Conservation (phyloP, 768 basidiomycete species). For the Leccinum truebloodii region DNA sequence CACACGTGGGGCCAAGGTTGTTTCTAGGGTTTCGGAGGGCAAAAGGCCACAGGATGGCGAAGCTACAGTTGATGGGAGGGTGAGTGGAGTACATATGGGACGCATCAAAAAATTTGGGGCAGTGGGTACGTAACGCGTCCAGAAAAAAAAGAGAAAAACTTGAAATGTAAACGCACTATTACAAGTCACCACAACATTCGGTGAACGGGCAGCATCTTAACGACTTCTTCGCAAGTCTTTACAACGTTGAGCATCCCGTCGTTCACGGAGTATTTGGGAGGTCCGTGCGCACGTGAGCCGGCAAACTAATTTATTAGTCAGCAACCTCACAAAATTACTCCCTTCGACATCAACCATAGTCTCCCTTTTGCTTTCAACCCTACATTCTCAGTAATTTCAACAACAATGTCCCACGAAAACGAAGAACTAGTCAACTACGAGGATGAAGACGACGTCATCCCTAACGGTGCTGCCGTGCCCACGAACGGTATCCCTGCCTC, state of each 20-base stretch:
- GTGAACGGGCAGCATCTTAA: slow-evolving; percentile 7
- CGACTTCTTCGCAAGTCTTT: not conserved
- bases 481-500: slow-evolving; percentile 50
- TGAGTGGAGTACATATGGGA: not conserved
- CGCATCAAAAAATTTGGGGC: slow-evolving; percentile 1
- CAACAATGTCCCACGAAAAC: slow-evolving; percentile 77
- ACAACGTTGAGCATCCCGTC: not conserved
- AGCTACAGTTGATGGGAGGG: not conserved
- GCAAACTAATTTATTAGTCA: slow-evolving; percentile 26
- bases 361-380: slow-evolving; percentile 26
- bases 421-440: slow-evolving; percentile 96
- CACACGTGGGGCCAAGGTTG: slow-evolving; percentile 5
- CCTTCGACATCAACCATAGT: slow-evolving; percentile 15
- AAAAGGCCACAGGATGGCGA: slow-evolving; percentile 23
- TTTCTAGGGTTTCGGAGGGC: slow-evolving; percentile 6
- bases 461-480: slow-evolving; percentile 53
- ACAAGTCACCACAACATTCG: slow-evolving; percentile 5
- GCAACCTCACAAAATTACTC: slow-evolving; percentile 29
- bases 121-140: slow-evolving; percentile 15
- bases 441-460: slow-evolving; percentile 80
- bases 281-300: slow-evolving; percentile 31
- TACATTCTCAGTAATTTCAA: slow-evolving; percentile 29
- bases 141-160: slow-evolving; percentile 3
- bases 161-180: slow-evolving; percentile 4
- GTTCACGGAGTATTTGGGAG: slow-evolving; percentile 4